A percentile compares a stretch with the other conserved stretches of the same genome.
Evolutionary conservation across 2,329 filamentous ascomycete species (phyloP).

Genomic region (Neonectria coccinea): DNA sequence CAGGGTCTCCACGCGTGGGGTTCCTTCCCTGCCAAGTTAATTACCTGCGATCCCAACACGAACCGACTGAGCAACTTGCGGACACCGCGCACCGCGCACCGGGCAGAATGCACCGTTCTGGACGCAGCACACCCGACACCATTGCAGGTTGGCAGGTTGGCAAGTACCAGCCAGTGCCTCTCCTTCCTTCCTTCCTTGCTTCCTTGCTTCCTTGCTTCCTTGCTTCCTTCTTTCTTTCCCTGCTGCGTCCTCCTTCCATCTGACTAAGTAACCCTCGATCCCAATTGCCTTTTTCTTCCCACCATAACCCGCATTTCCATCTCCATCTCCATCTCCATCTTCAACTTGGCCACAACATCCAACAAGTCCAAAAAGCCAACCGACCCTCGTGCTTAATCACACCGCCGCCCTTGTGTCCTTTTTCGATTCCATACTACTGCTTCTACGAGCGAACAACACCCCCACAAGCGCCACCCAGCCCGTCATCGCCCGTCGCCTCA

Average conservation of each 20-base stretch:
- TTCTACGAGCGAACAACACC: background rate
- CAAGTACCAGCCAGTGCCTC: background rate
- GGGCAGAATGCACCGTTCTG: background rate
- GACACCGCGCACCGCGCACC: background rate
- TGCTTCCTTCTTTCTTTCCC: background rate
- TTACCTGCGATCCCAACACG: slow-evolving; percentile 6
- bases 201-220: too few relatives aligned
- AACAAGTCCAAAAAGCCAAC: background rate
- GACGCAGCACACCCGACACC: too few relatives aligned
- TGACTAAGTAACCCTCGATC: background rate
- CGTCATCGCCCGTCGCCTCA: background rate
- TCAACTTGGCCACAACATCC: background rate
- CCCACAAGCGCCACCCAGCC: too few relatives aligned
- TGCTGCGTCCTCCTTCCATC: background rate
- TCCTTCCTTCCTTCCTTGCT: background rate
- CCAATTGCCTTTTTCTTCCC: background rate
- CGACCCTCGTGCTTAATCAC: background rate
- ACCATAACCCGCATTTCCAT: background rate
- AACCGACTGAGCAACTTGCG: background rate
- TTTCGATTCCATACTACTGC: background rate
- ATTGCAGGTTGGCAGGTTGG: background rate
- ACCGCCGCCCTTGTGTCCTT: background rate
- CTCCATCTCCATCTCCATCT: background rate
- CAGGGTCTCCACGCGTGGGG: background rate
- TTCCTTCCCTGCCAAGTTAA: background rate